Conservation (phyloP, 192 early-diverging fungal genomes). For the Chytriomyces sp. region DNA sequence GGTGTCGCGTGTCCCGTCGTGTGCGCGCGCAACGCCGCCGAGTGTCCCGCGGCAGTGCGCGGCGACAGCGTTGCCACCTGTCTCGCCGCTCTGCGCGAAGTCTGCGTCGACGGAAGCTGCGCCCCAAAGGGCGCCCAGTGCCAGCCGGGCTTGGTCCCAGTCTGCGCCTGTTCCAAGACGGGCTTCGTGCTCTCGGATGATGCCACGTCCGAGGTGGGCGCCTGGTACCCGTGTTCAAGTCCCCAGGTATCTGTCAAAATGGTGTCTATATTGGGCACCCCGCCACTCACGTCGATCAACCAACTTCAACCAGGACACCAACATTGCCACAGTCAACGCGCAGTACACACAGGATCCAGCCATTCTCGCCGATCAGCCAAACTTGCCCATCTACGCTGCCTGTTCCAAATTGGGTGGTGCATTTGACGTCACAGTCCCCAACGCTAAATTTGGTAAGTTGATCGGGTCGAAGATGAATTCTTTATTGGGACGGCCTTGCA, state of each 20-base stretch:
- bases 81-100: neutral
- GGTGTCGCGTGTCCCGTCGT: conserved; percentile 19
- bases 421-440: too few relatives aligned
- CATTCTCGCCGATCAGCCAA: conserved; percentile 1
- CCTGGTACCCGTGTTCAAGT: neutral
- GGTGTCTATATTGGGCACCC: neutral
- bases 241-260: neutral
- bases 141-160: neutral
- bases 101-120: conserved; percentile 31
- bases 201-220: neutral
- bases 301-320: neutral
- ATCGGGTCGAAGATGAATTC: too few relatives aligned
- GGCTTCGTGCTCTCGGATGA: conserved; percentile 20
- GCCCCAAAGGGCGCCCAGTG: neutral
- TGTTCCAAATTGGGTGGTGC: too few relatives aligned
- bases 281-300: neutral
- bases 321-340: neutral
- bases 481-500: too few relatives aligned
- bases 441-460: too few relatives aligned
- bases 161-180: conserved; percentile 16
- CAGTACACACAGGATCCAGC: neutral
- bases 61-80: neutral
- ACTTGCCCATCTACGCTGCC: conserved; percentile 4
- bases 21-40: conserved; percentile 11
- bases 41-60: conserved; percentile 20